Base-by-base conservation (phyloP, 2,329 filamentous ascomycete genomes). In the Neonectria neomacrospora region DNA sequence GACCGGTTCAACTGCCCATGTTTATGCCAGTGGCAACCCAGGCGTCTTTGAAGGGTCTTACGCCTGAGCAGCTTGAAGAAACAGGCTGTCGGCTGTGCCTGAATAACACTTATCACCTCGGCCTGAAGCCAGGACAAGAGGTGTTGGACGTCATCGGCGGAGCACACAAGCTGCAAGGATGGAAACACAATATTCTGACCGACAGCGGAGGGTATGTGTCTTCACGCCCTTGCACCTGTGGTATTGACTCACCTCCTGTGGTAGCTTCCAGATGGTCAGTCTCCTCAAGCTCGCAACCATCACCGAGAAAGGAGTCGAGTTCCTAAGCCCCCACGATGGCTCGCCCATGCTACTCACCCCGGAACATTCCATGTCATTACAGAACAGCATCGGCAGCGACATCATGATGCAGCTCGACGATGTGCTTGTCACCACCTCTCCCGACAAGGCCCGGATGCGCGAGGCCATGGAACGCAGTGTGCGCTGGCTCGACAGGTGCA, bases 351-450 rank as follows among this genome's bases (percentile, higher is more conserved):
- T 99, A 11, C 88, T 99, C 50, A 99, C 96, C 0, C 96, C 96
- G 0, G 96, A 99, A 78, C 95, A 98, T 81, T 98, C 96, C 1
- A 97, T 99, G 72, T 91, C 90, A 11, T 85, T 99, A 3, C 96
- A 99, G 77, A 98, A 99, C 79, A 95, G 91, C 58, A 99, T 99
- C 74, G 96, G 96, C 67, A 97, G 93, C 67, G 96, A 99, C 80
- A 98, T 99, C 72, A 97, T 98, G 70, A 99, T 99, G 96, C 96
- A 99, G 80, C 89, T 99, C 4, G 96, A 99, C 82, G 96, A 99
- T 78, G 96, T 99, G 14, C 91, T 99, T 54, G 95, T 94, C 30
- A 98, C 96, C 0, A 99, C 96, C 0, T 97, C 94, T 0, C 95
- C 95, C 0, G 96, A 99, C 78, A 83, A 88, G 59, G 90, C 83